A percentile compares a stretch with the other conserved stretches of the same genome.
These are phyloP conservation scores for Rostrohypoxylon terebratum DNA, from an alignment of 495 filamentous ascomycete genomes.

Conservation along the genomic window DNA sequence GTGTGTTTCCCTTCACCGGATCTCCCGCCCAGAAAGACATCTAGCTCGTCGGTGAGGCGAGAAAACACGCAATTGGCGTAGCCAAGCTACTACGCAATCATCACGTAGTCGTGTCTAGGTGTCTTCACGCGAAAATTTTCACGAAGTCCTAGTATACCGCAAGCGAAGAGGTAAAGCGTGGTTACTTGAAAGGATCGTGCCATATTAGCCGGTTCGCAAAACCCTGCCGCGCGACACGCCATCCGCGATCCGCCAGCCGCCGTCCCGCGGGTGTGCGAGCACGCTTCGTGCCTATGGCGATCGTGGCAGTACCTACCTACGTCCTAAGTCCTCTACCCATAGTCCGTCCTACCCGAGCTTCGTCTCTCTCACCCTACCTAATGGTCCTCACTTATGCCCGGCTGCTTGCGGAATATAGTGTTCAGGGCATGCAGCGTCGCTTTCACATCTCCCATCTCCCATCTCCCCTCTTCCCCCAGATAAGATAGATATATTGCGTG, in stretches of 20 bases:
- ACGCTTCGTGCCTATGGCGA: constrained; percentile 9
- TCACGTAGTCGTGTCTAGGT: constrained; percentile 4
- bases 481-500: constrained; percentile 41
- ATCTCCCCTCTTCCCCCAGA: constrained; percentile 18
- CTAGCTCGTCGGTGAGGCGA: constrained; percentile 8
- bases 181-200: constrained; percentile 5
- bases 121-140: constrained; percentile 2
- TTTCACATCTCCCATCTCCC: constrained; percentile 5
- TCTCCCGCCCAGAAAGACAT: constrained; percentile 33
- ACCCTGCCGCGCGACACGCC: constrained; percentile 31
- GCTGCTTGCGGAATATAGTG: not conserved
- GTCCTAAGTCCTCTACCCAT: not conserved
- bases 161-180: not conserved
- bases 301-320: not conserved
- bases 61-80: not conserved
- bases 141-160: not conserved
- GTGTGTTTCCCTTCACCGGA: constrained; percentile 8
- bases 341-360: constrained; percentile 2
- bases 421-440: not conserved
- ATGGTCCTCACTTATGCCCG: not conserved
- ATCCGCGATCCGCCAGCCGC: constrained; percentile 35
- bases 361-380: not conserved
- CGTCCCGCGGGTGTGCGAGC: constrained; percentile 31
- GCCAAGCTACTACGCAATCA: not conserved
- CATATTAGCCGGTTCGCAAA: constrained; percentile 42